A percentile compares a stretch with the other conserved stretches of the same genome.
Evolutionary conservation across 192 early-diverging fungal species (phyloP).

Genomic region (Coemansia sp.): DNA sequence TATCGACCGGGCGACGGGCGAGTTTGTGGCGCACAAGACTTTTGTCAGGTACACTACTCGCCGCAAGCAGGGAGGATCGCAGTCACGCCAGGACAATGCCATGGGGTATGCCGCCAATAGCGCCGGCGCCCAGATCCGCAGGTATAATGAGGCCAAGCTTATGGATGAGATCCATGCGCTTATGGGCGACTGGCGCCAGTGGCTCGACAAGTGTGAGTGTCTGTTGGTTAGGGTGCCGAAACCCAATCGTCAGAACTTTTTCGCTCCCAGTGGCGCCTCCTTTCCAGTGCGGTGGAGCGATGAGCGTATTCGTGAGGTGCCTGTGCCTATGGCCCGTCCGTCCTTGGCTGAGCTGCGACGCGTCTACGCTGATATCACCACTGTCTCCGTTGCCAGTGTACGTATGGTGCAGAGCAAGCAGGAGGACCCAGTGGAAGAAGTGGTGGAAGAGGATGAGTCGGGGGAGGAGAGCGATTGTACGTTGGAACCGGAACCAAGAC

Average conservation of each 20-base stretch:
- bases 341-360: constrained; percentile 48
- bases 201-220: constrained; percentile 59
- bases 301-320: constrained; percentile 62
- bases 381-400: constrained; percentile 5
- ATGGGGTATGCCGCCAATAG: constrained; percentile 78
- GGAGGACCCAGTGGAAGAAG: background rate
- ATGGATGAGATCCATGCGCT: constrained; percentile 77
- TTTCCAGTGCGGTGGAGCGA: constrained; percentile 42
- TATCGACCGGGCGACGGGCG: constrained; percentile 66
- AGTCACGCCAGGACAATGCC: constrained; percentile 74
- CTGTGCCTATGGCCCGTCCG: constrained; percentile 77
- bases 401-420: background rate
- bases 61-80: constrained; percentile 92
- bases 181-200: constrained; percentile 66
- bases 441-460: background rate
- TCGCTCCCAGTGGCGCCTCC: background rate
- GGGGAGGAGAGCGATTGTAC: constrained; percentile 30
- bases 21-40: constrained; percentile 80
- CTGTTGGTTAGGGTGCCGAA: constrained; percentile 73
- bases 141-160: constrained; percentile 86
- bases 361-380: constrained; percentile 31
- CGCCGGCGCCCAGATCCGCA: constrained; percentile 84
- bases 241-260: constrained; percentile 18
- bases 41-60: constrained; percentile 96
- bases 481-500: constrained; percentile 37